Base-by-base conservation (phyloP, 139 green algal genomes). In the Axilococcus clingmanii region DNA sequence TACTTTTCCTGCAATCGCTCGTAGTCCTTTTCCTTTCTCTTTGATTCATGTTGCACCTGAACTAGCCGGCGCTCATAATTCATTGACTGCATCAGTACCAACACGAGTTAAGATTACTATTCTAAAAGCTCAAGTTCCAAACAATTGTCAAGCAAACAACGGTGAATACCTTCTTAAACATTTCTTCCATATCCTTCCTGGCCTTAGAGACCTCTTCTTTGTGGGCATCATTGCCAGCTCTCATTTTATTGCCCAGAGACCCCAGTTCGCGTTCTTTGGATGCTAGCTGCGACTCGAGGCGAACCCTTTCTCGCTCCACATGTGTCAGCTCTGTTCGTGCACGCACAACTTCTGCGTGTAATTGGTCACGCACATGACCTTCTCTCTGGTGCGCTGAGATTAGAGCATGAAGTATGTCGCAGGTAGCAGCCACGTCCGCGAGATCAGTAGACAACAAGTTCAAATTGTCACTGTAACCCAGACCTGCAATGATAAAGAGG, bases 1-100 rank as follows among this genome's bases (percentile, higher is more conserved):
- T n/a, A n/a, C n/a, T n/a, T n/a, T 42, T 70, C 71, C 61, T 80
- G 66, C 41, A 80, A 59, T 9, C 63, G 43, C 40, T 78, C 71
- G 33, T 64, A 79, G 30, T 79, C 65, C 29, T 54, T 45, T 28
- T 79, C 73, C 46, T 78, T 78, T 15, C 67, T 59, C 22, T 74
- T 71, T 30, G 78, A 55, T 46, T 81, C 72, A 40, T 81, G 73
- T 55, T 70, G 64, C 24, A 74, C 35, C 35, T 81, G 73, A 48
- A 73, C 48, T 8, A 70, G 16, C 16, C 63, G 44, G 20, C 62
- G 36, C 55, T 70, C 62, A n/a, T 24, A 37, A 7, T 50, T 50
- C 16, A 27, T 3, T 7, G 43, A 27, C 25, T 28, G 15, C 15
- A 22, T 41, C n/a, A 19, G 35, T 17, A 31, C n/a, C n/a, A n/a